Evolutionary conservation across 2,329 filamentous ascomycete genomes (phyloP).

Genomic region (Aspergillus phoenicis): DNA sequence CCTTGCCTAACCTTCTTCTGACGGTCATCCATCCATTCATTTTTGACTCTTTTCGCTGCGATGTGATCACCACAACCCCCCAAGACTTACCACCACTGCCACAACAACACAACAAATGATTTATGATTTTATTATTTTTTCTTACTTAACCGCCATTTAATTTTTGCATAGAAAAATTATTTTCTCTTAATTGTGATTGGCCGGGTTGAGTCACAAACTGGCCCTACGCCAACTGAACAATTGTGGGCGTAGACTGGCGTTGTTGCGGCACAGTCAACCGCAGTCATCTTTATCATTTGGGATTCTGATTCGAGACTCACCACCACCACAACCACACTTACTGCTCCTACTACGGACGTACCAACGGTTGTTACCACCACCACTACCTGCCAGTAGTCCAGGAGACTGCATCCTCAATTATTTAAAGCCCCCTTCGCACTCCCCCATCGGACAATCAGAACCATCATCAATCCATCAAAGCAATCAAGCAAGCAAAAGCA

Average conservation of each 20-base stretch:
- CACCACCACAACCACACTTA: slow-evolving; percentile 14
- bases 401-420: background rate
- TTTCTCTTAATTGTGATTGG: slow-evolving; percentile 14
- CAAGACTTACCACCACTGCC: background rate
- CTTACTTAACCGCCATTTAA: slow-evolving; percentile 9
- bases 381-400: background rate
- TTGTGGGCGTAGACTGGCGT: slow-evolving; percentile 20
- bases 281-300: slow-evolving; percentile 23
- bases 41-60: background rate
- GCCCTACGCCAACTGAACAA: slow-evolving; percentile 15
- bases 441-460: background rate
- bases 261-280: slow-evolving; percentile 27
- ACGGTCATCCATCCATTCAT: slow-evolving; percentile 7
- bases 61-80: background rate
- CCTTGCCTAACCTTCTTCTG: slow-evolving; percentile 21
- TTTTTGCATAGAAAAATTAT: slow-evolving; percentile 5
- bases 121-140: slow-evolving; percentile 6
- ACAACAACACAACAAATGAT: background rate
- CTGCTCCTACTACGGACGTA: background rate
- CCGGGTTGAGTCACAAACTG: slow-evolving; percentile 11
- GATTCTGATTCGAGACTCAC: slow-evolving; percentile 27
- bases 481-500: slow-evolving; percentile 11
- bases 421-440: background rate
- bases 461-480: slow-evolving; percentile 1
- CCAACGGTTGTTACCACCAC: too few relatives aligned